Evolutionary conservation across 306 rosid species (phyloP).

Genomic region (Dicorynia guianensis): DNA sequence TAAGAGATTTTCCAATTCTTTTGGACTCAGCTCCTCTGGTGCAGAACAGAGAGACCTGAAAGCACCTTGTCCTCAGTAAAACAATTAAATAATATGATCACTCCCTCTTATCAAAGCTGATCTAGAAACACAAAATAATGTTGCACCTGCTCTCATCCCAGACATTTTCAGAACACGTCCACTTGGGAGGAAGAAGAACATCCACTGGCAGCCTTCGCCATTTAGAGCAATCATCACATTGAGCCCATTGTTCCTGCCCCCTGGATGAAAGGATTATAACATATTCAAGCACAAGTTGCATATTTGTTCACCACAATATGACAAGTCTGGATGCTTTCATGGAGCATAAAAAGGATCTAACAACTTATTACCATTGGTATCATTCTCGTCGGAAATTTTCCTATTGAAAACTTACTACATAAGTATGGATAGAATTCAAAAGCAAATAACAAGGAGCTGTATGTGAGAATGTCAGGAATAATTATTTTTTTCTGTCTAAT

Average conservation of each 20-base stretch:
- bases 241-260: constrained; percentile 91
- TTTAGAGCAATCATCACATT: constrained; percentile 92
- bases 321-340: constrained; percentile 1
- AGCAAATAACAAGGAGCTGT: no score
- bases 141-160: constrained; percentile 87
- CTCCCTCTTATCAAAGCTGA: constrained; percentile 29
- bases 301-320: constrained; percentile 7
- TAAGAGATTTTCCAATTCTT: constrained; percentile 75
- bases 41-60: constrained; percentile 74
- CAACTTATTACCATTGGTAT: constrained; percentile 21
- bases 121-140: constrained; percentile 29
- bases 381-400: not conserved
- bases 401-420: no score
- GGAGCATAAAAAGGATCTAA: constrained; percentile 25
- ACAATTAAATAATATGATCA: constrained; percentile 30
- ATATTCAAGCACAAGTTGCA: constrained; percentile 45
- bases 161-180: constrained; percentile 84
- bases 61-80: constrained; percentile 34
- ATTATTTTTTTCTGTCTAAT: not conserved
- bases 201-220: constrained; percentile 91
- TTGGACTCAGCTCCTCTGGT: constrained; percentile 69
- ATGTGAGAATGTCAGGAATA: not conserved
- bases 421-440: no score
- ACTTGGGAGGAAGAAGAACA: constrained; percentile 92
- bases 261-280: constrained; percentile 49